A percentile compares a stretch with the other conserved stretches of the same genome.
Evolutionary conservation across 2,329 filamentous ascomycete genomes (phyloP).

Genomic region (Fusarium sp.): DNA sequence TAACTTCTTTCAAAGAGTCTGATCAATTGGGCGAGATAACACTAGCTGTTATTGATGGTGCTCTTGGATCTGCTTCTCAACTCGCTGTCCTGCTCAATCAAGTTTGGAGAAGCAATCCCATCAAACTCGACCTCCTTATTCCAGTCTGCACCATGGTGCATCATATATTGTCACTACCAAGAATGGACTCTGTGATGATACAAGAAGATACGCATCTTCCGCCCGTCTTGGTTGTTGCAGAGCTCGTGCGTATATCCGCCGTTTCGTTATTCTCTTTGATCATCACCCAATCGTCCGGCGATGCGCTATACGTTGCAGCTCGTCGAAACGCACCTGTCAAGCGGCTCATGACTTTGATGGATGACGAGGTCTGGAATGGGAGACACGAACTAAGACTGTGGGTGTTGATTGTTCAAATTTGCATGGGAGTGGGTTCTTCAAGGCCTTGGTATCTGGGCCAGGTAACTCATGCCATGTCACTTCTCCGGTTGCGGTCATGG

Average conservation of each 20-base stretch:
- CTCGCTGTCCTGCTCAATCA: conserved; percentile 16
- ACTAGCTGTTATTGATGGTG: background rate
- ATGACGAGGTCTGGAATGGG: background rate
- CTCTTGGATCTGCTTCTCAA: background rate
- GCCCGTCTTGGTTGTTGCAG: background rate
- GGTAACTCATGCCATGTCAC: background rate
- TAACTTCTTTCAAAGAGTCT: background rate
- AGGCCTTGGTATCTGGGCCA: conserved; percentile 20
- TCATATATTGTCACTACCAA: conserved; percentile 16
- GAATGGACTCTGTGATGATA: background rate
- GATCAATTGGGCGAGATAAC: background rate
- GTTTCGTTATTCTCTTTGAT: conserved; percentile 15
- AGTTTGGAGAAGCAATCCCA: background rate
- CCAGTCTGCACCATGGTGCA: conserved; percentile 25
- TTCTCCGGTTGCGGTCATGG: conserved; percentile 3
- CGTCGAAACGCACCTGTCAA: background rate
- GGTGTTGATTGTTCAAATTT: conserved; percentile 21
- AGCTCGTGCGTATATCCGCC: conserved; percentile 22
- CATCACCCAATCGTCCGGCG: conserved; percentile 25
- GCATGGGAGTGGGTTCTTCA: background rate
- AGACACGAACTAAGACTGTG: conserved; percentile 21
- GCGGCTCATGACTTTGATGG: background rate
- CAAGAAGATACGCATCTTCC: background rate
- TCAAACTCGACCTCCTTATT: conserved; percentile 16
- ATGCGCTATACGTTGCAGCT: conserved; percentile 8